Percentiles rank a stretch among this genome's conserved stretches.
Evolutionary conservation across 495 filamentous ascomycete species (phyloP).

Genomic region (Endocarpon pusillum): DNA sequence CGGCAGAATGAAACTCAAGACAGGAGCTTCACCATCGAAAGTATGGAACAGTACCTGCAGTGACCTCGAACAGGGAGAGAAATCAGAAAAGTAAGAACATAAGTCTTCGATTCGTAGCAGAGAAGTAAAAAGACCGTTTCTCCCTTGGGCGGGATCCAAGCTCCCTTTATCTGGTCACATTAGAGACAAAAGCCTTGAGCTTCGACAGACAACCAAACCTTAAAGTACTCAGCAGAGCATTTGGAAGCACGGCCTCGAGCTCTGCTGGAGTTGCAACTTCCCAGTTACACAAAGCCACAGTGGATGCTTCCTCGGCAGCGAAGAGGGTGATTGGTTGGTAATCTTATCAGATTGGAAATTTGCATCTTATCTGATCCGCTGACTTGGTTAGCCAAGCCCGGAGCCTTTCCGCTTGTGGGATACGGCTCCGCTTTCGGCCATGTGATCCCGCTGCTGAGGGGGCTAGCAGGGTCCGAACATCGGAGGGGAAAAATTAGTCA

Average conservation of each 20-base stretch:
- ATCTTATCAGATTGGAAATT: constrained; percentile 3
- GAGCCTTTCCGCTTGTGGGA: background rate
- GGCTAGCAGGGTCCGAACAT: background rate
- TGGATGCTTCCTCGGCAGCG: background rate
- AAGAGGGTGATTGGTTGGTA: background rate
- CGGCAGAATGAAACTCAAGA: too few relatives aligned
- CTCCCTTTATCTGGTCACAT: background rate
- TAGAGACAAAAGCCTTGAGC: too few relatives aligned
- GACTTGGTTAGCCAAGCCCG: background rate
- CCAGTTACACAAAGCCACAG: background rate
- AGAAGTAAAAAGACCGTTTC: too few relatives aligned
- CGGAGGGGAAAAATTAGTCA: background rate
- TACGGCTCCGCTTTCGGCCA: background rate
- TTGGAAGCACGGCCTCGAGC: too few relatives aligned
- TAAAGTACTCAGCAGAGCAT: too few relatives aligned
- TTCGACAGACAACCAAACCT: too few relatives aligned
- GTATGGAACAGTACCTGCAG: too few relatives aligned
- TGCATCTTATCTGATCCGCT: constrained; percentile 2
- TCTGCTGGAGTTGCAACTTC: background rate
- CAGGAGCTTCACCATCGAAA: too few relatives aligned
- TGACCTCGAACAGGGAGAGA: too few relatives aligned
- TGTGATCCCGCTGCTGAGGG: too few relatives aligned
- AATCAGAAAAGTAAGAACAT: too few relatives aligned
- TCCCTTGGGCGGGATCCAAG: background rate
- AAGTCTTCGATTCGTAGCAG: too few relatives aligned